Conservation (phyloP, 441 rosid species). For the Pelargonium cotyledonis region DNA sequence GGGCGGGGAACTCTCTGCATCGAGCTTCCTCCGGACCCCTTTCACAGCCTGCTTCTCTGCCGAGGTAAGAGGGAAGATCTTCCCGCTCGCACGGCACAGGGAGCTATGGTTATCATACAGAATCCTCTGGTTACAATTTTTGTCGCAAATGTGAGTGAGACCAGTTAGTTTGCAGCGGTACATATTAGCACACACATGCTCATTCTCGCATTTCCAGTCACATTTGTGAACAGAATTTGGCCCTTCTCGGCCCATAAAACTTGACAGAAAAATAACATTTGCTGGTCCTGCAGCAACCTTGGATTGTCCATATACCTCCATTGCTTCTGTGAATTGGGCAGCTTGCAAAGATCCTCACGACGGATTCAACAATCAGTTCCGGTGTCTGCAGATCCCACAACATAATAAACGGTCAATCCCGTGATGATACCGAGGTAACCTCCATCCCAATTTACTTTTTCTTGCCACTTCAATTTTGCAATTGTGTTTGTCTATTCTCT, state of each 20-base stretch:
- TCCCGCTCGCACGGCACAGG: conserved; percentile 76
- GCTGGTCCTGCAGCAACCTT: conserved; percentile 47
- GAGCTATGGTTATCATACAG: conserved; percentile 89
- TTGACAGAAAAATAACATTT: conserved; percentile 75
- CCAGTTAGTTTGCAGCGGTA: conserved; percentile 85
- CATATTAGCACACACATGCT: conserved; percentile 81
- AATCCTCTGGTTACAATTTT: conserved; percentile 94
- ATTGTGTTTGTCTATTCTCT: neutral
- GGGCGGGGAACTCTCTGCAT: conserved; percentile 53
- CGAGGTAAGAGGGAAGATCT: conserved; percentile 62
- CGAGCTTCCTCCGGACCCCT: conserved; percentile 92
- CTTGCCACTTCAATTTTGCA: neutral
- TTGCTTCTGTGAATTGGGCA: conserved; percentile 22
- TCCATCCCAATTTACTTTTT: neutral
- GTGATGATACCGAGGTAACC: neutral
- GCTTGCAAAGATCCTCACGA: neutral
- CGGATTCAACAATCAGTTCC: neutral
- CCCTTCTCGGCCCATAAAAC: conserved; percentile 76
- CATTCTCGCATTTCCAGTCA: conserved; percentile 85
- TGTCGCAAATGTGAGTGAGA: conserved; percentile 91
- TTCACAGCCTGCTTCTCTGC: conserved; percentile 82
- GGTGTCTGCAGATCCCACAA: conserved; percentile 10
- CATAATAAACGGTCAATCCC: conserved; percentile 6
- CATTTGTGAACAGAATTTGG: conserved; percentile 68
- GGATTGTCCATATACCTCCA: conserved; percentile 80